Conservation (phyloP, 2,329 filamentous ascomycete genomes). For the Nigrospora osmanthi region DNA sequence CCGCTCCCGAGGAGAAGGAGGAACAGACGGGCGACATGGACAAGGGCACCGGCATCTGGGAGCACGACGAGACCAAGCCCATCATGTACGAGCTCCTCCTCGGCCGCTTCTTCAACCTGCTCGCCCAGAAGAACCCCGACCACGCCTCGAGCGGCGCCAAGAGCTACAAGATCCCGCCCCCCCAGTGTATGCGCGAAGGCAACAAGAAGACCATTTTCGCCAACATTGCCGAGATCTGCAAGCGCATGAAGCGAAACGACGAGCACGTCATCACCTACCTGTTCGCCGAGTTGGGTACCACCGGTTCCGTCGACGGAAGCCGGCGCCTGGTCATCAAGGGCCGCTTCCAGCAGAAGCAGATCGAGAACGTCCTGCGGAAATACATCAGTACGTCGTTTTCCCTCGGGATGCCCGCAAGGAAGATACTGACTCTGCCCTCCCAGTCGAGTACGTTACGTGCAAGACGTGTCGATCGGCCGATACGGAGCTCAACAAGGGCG, state of each 20-base stretch:
- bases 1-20: slow-evolving; percentile 37
- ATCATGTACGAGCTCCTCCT: slow-evolving; percentile 84
- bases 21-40: slow-evolving; percentile 71
- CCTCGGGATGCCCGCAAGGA: not conserved
- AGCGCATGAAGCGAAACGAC: slow-evolving; percentile 97
- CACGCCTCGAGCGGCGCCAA: slow-evolving; percentile 81
- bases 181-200: slow-evolving; percentile 97
- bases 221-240: slow-evolving; percentile 98
- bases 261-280: slow-evolving; percentile 96
- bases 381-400: slow-evolving; percentile 67
- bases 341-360: slow-evolving; percentile 99
- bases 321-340: slow-evolving; percentile 96
- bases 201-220: slow-evolving; percentile 99
- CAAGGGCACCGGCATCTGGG: slow-evolving; percentile 84
- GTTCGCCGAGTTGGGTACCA: slow-evolving; percentile 96
- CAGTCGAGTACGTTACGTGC: slow-evolving; percentile 96
- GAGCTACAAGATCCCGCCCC: slow-evolving; percentile 98
- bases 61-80: slow-evolving; percentile 66
- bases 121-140: slow-evolving; percentile 95
- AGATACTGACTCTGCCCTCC: slow-evolving; percentile 18
- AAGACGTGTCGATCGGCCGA: slow-evolving; percentile 95
- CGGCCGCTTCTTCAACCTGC: slow-evolving; percentile 85
- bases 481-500: slow-evolving; percentile 95
- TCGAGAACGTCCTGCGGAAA: slow-evolving; percentile 92
- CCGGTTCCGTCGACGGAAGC: slow-evolving; percentile 87